These are phyloP conservation scores for Suillus discolor DNA, from an alignment of 768 basidiomycete genomes.

Conservation along the genomic window DNA sequence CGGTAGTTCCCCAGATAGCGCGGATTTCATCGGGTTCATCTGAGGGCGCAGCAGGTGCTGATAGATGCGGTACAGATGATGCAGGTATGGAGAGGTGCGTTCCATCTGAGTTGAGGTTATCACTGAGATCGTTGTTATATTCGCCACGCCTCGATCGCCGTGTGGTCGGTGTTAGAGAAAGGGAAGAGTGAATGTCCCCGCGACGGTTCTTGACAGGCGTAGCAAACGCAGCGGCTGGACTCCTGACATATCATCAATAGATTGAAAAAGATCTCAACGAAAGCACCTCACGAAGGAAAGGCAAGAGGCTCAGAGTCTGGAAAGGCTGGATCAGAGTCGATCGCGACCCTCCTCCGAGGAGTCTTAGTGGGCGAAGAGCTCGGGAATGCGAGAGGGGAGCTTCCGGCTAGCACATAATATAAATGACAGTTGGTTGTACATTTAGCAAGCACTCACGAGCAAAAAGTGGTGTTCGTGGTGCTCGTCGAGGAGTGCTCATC, in stretches of 20 bases:
- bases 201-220: constrained; percentile 75
- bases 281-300: constrained; percentile 61
- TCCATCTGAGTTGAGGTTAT: constrained; percentile 61
- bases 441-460: constrained; percentile 40
- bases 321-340: constrained; percentile 37
- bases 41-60: constrained; percentile 60
- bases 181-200: constrained; percentile 90
- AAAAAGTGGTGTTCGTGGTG: constrained; percentile 46
- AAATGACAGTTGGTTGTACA: background rate
- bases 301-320: constrained; percentile 67
- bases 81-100: constrained; percentile 56
- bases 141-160: constrained; percentile 42
- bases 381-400: constrained; percentile 65
- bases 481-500: constrained; percentile 54
- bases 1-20: constrained; percentile 98
- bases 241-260: constrained; percentile 37
- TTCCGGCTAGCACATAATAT: constrained; percentile 41
- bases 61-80: constrained; percentile 58
- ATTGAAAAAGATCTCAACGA: background rate
- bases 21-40: constrained; percentile 84
- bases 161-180: constrained; percentile 55
- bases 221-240: constrained; percentile 45
- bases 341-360: constrained; percentile 39
- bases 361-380: constrained; percentile 62
- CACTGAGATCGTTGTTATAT: constrained; percentile 33